Percentiles rank a stretch among this genome's conserved stretches.
Conservation (phyloP, 2,329 filamentous ascomycete genomes). For the Triangularia setosa region DNA sequence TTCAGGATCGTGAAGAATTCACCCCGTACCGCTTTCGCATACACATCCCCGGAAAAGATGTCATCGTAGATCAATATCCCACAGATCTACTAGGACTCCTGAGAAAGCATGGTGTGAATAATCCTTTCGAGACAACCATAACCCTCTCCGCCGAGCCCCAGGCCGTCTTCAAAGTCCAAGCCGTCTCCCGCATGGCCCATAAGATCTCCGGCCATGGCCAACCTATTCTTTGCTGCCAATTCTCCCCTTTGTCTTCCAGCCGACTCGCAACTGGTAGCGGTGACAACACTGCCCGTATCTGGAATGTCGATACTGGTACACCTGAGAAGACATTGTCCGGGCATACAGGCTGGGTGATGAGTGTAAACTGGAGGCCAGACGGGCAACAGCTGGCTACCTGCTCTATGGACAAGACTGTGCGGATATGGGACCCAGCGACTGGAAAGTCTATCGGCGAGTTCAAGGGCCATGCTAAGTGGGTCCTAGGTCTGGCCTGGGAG, state of each 20-base stretch:
- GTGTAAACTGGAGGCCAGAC: constrained; percentile 83
- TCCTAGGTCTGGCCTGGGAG: constrained; percentile 86
- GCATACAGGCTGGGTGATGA: constrained; percentile 86
- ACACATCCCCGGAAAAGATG: constrained; percentile 51
- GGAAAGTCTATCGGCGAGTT: constrained; percentile 71
- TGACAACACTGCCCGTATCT: constrained; percentile 86
- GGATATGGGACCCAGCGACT: constrained; percentile 81
- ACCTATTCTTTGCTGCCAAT: constrained; percentile 80
- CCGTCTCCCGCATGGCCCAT: constrained; percentile 84
- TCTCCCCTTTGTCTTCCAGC: constrained; percentile 73
- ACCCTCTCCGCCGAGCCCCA: constrained; percentile 69
- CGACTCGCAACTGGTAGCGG: constrained; percentile 84
- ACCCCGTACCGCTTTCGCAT: constrained; percentile 60
- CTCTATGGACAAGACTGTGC: constrained; percentile 88
- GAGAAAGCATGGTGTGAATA: constrained; percentile 53
- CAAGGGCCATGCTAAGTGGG: constrained; percentile 85
- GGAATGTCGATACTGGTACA: constrained; percentile 92
- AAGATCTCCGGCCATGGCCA: constrained; percentile 88
- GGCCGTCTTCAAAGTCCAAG: constrained; percentile 88
- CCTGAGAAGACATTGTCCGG: constrained; percentile 81
- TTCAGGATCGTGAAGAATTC: constrained; percentile 53
- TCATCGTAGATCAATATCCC: constrained; percentile 54
- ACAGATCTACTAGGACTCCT: constrained; percentile 52
- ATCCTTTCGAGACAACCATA: constrained; percentile 47
- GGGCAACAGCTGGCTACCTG: constrained; percentile 78